A percentile compares a stretch with the other conserved stretches of the same genome.
phyloP scores from a whole-genome alignment of 352 stramenopile genomes.

The Phytophthora uliginosa region DNA sequence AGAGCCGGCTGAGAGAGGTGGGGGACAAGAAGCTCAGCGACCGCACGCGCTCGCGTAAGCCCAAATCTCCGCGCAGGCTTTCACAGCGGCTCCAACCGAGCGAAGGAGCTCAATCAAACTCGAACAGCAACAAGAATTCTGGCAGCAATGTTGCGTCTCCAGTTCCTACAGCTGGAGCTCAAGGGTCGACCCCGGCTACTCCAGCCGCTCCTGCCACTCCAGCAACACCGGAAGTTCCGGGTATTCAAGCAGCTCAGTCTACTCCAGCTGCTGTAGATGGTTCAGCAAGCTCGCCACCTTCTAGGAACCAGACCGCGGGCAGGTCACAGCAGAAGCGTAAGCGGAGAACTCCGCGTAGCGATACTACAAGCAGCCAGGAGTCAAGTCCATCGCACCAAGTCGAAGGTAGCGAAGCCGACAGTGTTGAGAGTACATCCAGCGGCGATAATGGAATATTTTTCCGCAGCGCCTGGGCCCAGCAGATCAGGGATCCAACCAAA shows the following conservation, averaged over 20 bases:
- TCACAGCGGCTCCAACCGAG: constrained; percentile 7
- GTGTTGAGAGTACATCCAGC: constrained; percentile 3
- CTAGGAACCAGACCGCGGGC: not conserved
- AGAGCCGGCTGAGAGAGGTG: constrained; percentile 10
- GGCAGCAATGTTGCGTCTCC: not conserved
- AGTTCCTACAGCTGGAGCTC: not conserved
- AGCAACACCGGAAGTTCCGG: not conserved
- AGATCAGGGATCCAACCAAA: constrained; percentile 23
- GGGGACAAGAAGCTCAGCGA: constrained; percentile 10
- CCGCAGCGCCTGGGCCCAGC: constrained; percentile 23
- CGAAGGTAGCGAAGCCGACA: not conserved
- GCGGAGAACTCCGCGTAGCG: not conserved
- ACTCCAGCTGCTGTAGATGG: not conserved
- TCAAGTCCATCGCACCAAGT: not conserved
- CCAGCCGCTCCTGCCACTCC: constrained; percentile 1
- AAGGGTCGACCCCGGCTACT: not conserved
- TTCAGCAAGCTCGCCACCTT: not conserved
- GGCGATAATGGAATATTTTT: constrained; percentile 31
- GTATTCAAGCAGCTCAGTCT: not conserved
- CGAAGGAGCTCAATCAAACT: not conserved
- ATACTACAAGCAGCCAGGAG: not conserved
- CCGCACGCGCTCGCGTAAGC: constrained; percentile 11
- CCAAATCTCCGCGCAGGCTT: constrained; percentile 18
- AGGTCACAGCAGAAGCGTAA: constrained; percentile 32
- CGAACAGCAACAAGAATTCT: not conserved